Percentiles rank a stretch among this genome's conserved stretches.
These are phyloP conservation scores for Cladosporium cucumerinum DNA, from an alignment of 2,329 filamentous ascomycete species.

Conservation along the genomic window DNA sequence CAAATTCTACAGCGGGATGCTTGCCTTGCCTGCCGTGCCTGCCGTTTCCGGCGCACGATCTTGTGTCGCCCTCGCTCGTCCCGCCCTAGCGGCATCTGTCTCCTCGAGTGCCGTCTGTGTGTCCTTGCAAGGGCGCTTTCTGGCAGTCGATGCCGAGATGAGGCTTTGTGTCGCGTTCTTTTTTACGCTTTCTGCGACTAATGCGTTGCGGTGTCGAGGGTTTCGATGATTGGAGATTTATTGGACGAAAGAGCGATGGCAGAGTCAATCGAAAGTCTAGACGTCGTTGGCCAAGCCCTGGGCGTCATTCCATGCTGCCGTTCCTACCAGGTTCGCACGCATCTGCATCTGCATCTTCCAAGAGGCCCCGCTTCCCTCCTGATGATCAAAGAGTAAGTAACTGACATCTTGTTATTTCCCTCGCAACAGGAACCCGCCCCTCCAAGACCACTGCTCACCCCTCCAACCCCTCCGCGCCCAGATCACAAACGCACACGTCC, in stretches of 20 bases:
- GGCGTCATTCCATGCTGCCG: neutral
- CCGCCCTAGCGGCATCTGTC: neutral
- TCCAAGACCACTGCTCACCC: neutral
- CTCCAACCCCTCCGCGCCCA: slow-evolving; percentile 1
- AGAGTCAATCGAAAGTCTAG: neutral
- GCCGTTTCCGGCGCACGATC: slow-evolving; percentile 1
- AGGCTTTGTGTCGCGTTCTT: neutral
- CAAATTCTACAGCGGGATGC: neutral
- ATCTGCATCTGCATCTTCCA: neutral
- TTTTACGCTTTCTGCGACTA: neutral
- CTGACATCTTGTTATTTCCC: neutral
- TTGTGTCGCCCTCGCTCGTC: neutral
- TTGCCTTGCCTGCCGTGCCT: neutral
- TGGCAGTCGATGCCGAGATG: slow-evolving; percentile 8
- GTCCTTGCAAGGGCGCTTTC: neutral
- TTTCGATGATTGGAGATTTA: neutral
- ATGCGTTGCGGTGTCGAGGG: neutral
- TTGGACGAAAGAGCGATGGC: neutral
- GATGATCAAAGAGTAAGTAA: neutral
- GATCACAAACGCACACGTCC: neutral
- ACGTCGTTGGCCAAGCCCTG: neutral
- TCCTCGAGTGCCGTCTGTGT: neutral
- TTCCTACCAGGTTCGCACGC: neutral
- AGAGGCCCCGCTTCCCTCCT: neutral
- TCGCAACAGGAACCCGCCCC: neutral